Evolutionary conservation across 441 rosid species (phyloP).

Genomic region (Gossypium gossypioides): DNA sequence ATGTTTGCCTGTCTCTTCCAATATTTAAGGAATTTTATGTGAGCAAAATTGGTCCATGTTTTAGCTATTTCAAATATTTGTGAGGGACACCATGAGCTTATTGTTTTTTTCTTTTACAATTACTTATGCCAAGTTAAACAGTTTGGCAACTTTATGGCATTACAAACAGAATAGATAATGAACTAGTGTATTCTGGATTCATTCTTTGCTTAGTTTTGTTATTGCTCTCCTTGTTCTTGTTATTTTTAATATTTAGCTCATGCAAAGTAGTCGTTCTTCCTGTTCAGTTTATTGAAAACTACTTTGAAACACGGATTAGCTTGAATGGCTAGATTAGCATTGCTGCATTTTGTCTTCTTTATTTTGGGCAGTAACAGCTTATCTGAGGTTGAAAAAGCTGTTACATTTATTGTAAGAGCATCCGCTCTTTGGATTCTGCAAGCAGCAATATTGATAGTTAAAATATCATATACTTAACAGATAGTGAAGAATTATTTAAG

Average conservation of each 20-base stretch:
- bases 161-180: background rate
- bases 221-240: background rate
- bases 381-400: background rate
- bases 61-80: background rate
- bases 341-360: background rate
- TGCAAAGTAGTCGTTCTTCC: background rate
- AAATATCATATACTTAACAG: background rate
- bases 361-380: background rate
- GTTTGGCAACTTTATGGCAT: background rate
- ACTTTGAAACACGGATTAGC: background rate
- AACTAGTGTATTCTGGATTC: background rate
- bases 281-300: background rate
- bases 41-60: background rate
- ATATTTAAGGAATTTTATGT: background rate
- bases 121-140: background rate
- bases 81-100: background rate
- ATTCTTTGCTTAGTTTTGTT: slow-evolving; percentile 6
- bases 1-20: background rate
- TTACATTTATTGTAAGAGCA: background rate
- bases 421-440: background rate
- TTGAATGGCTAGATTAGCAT: background rate
- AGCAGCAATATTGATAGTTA: background rate
- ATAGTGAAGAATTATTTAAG: background rate
- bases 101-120: background rate
- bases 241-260: background rate